phyloP scores from a whole-genome alignment of 1,284 basidiomycete genomes.

The Apiotrichum veenhuisii region DNA sequence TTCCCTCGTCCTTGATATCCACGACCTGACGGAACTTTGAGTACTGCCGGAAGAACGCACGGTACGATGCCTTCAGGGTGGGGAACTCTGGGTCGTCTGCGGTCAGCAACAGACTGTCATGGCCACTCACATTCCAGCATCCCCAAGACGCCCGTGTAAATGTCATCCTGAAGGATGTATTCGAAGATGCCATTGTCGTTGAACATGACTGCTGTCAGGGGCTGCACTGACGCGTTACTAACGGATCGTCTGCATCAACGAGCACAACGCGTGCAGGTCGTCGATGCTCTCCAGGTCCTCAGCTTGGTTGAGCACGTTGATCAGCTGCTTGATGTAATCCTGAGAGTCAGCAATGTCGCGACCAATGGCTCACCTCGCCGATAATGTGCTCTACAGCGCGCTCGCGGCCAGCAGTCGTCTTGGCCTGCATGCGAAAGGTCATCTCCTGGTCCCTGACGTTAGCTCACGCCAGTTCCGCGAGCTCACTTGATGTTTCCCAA shows the following conservation, averaged over 20 bases:
- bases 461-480: neutral
- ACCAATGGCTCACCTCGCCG: conserved; percentile 29
- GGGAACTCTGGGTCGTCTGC: conserved; percentile 96
- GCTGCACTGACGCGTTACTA: conserved; percentile 47
- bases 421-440: conserved; percentile 41
- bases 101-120: neutral
- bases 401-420: conserved; percentile 54
- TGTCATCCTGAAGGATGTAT: conserved; percentile 86
- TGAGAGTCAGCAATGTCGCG: conserved; percentile 35
- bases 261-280: conserved; percentile 84
- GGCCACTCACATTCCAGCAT: conserved; percentile 86
- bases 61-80: conserved; percentile 89
- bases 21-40: conserved; percentile 84
- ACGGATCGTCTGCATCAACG: conserved; percentile 93
- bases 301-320: conserved; percentile 77
- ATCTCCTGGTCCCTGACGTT: conserved; percentile 39
- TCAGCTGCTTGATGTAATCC: conserved; percentile 84
- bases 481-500: conserved; percentile 42
- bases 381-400: conserved; percentile 73
- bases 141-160: conserved; percentile 87
- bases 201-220: conserved; percentile 67
- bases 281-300: conserved; percentile 88
- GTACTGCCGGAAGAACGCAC: conserved; percentile 78
- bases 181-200: conserved; percentile 96
- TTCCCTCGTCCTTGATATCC: conserved; percentile 64